Conservation (phyloP, 2,329 filamentous ascomycete species). For the Cadophora sp. region DNA sequence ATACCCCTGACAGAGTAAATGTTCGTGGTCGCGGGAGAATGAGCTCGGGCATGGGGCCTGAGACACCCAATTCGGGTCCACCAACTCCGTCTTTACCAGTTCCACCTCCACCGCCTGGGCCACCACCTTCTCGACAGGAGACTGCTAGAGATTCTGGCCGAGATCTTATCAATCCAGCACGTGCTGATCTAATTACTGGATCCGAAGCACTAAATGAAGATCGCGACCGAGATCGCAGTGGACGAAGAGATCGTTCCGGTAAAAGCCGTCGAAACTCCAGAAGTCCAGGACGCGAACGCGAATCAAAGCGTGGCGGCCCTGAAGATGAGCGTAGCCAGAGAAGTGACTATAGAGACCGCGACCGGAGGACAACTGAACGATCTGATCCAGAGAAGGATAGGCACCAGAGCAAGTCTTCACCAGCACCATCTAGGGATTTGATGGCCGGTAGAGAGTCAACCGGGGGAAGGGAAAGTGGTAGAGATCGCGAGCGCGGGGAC, state of each 20-base stretch:
- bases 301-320: conserved; percentile 37
- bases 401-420: conserved; percentile 25
- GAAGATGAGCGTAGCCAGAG: conserved; percentile 40
- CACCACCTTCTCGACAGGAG: conserved; percentile 27
- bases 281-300: conserved; percentile 40
- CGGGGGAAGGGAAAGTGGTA: conserved; percentile 28
- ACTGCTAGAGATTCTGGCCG: conserved; percentile 31
- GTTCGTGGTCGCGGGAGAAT: conserved; percentile 45
- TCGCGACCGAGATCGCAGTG: conserved; percentile 40
- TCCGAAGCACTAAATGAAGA: conserved; percentile 32
- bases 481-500: conserved; percentile 31
- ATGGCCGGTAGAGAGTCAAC: conserved; percentile 27
- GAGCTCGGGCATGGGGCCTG: conserved; percentile 52
- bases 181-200: conserved; percentile 42
- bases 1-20: conserved; percentile 43
- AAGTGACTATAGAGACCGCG: conserved; percentile 41
- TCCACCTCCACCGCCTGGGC: conserved; percentile 50
- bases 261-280: conserved; percentile 42
- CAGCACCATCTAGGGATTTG: conserved; percentile 33
- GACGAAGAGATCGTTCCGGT: conserved; percentile 41
- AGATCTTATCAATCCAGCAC: conserved; percentile 39
- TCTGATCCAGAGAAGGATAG: conserved; percentile 29
- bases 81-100: conserved; percentile 57
- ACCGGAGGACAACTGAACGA: conserved; percentile 28
- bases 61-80: conserved; percentile 59